These are phyloP conservation scores for Eustoma russellianum DNA, from an alignment of 257 asterid species.

Conservation along the genomic window DNA sequence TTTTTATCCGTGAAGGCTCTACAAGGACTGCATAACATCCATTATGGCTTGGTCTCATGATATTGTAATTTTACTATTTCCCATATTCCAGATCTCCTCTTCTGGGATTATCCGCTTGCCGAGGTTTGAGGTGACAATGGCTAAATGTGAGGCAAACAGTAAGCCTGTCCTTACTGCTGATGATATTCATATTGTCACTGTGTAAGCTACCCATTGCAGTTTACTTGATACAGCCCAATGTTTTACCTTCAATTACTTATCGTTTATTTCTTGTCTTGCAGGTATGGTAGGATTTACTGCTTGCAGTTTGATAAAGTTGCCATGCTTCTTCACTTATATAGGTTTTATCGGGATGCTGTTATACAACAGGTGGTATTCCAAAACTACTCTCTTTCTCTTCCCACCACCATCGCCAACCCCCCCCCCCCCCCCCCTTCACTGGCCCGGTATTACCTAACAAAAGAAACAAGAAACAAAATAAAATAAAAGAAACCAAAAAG, in stretches of 20 bases:
- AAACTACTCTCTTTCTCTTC: no score
- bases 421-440: no score
- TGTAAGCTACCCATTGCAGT: constrained; percentile 34
- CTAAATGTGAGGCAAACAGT: constrained; percentile 66
- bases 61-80: constrained; percentile 17
- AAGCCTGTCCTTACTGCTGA: constrained; percentile 78
- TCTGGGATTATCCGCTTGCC: constrained; percentile 85
- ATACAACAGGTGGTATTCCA: constrained; percentile 56
- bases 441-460: no score
- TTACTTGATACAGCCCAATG: constrained; percentile 4
- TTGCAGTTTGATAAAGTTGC: constrained; percentile 87
- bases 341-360: constrained; percentile 94
- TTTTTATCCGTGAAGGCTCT: no score
- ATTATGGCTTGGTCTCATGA: constrained; percentile 10
- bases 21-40: not conserved
- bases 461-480: no score
- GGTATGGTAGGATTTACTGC: constrained; percentile 97
- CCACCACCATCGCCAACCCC: no score
- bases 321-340: constrained; percentile 68
- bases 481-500: no score
- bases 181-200: constrained; percentile 76
- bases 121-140: constrained; percentile 82
- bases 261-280: constrained; percentile 31
- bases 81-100: constrained; percentile 59
- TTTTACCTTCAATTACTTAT: constrained; percentile 8